Percentiles rank a stretch among this genome's conserved stretches.
phyloP scores from a whole-genome alignment of 2,329 filamentous ascomycete species.

The Botrytis porri region DNA sequence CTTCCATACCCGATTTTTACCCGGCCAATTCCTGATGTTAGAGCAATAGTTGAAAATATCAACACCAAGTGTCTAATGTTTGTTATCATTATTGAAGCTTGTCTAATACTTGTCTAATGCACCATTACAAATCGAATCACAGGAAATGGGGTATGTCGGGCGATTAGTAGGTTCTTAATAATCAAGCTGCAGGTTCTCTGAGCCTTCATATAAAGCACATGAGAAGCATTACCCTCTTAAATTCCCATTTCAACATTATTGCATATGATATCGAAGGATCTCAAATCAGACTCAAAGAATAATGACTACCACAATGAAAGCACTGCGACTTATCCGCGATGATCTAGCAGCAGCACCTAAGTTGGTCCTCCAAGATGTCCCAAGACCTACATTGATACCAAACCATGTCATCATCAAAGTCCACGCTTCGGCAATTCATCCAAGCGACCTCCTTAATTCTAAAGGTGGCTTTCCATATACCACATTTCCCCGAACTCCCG shows the following conservation, averaged over 20 bases:
- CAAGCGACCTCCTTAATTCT: conserved; percentile 31
- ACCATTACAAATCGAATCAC: neutral
- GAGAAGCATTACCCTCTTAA: neutral
- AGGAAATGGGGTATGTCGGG: neutral
- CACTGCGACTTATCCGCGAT: conserved; percentile 26
- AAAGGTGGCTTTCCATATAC: conserved; percentile 29
- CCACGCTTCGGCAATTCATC: conserved; percentile 32
- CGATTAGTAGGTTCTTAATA: neutral
- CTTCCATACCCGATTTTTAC: neutral
- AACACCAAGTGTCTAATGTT: neutral
- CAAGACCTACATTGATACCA: conserved; percentile 25
- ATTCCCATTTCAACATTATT: neutral
- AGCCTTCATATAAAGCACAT: neutral
- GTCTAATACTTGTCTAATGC: neutral
- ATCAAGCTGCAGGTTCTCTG: neutral
- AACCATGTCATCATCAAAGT: conserved; percentile 29
- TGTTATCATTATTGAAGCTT: neutral
- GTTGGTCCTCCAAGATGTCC: conserved; percentile 23
- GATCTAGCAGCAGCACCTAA: conserved; percentile 17
- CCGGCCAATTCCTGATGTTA: neutral
- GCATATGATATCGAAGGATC: too few relatives aligned
- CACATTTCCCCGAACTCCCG: conserved; percentile 31
- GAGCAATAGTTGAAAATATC: neutral
- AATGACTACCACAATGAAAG: conserved; percentile 28
- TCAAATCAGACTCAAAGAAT: too few relatives aligned